Conservation (phyloP, 352 stramenopile genomes). For the Pythium insidiosum region DNA sequence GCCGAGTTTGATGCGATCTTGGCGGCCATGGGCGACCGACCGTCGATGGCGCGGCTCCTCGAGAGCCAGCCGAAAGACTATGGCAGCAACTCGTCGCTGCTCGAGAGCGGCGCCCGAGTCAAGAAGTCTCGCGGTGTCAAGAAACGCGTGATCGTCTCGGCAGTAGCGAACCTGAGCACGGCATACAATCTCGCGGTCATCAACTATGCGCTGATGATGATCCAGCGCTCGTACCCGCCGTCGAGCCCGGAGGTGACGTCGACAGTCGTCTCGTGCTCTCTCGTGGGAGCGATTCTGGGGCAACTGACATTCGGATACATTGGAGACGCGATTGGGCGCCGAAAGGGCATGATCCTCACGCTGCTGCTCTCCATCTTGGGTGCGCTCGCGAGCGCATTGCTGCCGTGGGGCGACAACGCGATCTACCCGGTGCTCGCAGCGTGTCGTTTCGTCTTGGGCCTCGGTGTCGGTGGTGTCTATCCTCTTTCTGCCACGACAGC, state of each 20-base stretch:
- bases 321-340: conserved; percentile 50
- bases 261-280: conserved; percentile 54
- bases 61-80: conserved; percentile 1
- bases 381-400: conserved; percentile 37
- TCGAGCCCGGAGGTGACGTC: conserved; percentile 46
- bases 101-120: not conserved
- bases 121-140: too few species aligned
- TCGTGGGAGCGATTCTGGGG: conserved; percentile 71
- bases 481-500: conserved; percentile 70
- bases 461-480: conserved; percentile 79
- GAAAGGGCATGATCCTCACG: conserved; percentile 73
- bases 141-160: conserved; percentile 49
- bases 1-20: conserved; percentile 11
- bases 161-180: conserved; percentile 76
- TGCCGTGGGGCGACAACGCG: conserved; percentile 41
- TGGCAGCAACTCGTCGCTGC: not conserved
- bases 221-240: conserved; percentile 34
- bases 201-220: conserved; percentile 58
- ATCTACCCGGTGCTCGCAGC: conserved; percentile 59
- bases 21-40: conserved; percentile 1
- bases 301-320: conserved; percentile 80
- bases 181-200: conserved; percentile 80
- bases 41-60: not conserved
- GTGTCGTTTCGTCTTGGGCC: conserved; percentile 64
- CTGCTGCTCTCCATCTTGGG: conserved; percentile 62